A percentile compares a stretch with the other conserved stretches of the same genome.
phyloP scores from a whole-genome alignment of 2,329 filamentous ascomycete genomes.

The Apiospora saccharicola region DNA sequence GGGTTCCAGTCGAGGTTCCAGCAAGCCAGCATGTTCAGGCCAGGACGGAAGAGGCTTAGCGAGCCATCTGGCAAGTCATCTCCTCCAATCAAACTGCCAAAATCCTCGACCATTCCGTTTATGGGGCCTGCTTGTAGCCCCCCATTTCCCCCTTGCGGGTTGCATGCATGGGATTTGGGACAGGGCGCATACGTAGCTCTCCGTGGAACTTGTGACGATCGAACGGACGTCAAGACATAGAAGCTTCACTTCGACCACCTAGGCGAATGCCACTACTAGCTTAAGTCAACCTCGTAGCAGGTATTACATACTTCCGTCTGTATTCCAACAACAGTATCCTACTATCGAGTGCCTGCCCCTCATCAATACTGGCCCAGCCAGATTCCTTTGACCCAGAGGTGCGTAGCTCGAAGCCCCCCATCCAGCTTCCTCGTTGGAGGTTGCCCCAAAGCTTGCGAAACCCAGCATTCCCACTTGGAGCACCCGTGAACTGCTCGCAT shows the following conservation, averaged over 20 bases:
- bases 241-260: constrained; percentile 16
- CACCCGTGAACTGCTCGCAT: not conserved
- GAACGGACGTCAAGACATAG: constrained; percentile 11
- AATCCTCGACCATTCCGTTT: constrained; percentile 21
- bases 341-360: too few relatives aligned
- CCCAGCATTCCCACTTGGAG: not conserved
- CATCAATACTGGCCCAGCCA: not conserved
- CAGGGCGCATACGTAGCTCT: constrained; percentile 21
- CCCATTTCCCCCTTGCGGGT: constrained; percentile 27
- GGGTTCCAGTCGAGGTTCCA: constrained; percentile 8
- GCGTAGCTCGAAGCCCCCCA: constrained; percentile 3
- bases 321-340: not conserved
- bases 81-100: constrained; percentile 14
- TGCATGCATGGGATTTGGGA: constrained; percentile 14
- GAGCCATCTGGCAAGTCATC: not conserved
- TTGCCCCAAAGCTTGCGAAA: not conserved
- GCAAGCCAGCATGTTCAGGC: not conserved
- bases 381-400: not conserved
- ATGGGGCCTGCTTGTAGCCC: constrained; percentile 14
- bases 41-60: constrained; percentile 11
- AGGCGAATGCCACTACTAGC: not conserved
- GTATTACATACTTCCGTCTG: not conserved
- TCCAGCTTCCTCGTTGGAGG: not conserved
- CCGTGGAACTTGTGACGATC: constrained; percentile 20
- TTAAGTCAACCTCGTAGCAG: not conserved